Evolutionary conservation across 2,329 filamentous ascomycete genomes (phyloP), one percentile per base, ranked within the genome.

Genomic region (Cadophora sp.): DNA sequence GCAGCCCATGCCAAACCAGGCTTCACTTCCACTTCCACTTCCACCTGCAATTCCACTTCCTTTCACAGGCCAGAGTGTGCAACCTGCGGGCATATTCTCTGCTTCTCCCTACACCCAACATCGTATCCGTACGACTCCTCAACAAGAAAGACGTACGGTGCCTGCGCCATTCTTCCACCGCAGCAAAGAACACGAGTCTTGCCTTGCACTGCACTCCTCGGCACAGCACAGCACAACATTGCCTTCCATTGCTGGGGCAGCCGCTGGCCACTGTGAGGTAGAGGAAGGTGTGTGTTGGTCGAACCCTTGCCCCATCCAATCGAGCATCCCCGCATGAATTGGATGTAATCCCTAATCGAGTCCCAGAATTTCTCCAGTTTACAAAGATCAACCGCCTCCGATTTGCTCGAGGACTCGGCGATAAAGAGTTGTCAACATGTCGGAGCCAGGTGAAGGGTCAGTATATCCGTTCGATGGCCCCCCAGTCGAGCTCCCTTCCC

Each of bases 61-160:
- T n/a, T 24, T 45, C 48, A 62, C 50, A 62, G 48, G 48, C 48
- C 60, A 55, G 60, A 45, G 8, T 5, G 60, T 55, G 60, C 60
- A 55, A 62, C 60, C 48, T 55, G 60, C 60, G 47, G 20, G 4
- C 24, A 18, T 48, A 6, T 36, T 43, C 41, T 62, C 27, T 51
- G 30, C 47, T 18, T 24, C n/a, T 53, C 13, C 9, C 5, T 20
- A 48, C 20, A 22, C 9, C n/a, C 16, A 45, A 30, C 33, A 20
- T 3, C 33, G 36, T 39, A 41, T n/a, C 59, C 30, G 27, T 30
- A 30, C 18, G 59, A 55, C 30, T 11, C 43, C 18, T 16, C 14
- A 56, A 18, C 36, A 8, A 43, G 30, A 56, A 16, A 58, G n/a
- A 58, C 33, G 55, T 41, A 41, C 33, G 4, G 55, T 58, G 33